phyloP scores from a whole-genome alignment of 1,139 yeast genomes.

The Yamadazyma sp. region DNA sequence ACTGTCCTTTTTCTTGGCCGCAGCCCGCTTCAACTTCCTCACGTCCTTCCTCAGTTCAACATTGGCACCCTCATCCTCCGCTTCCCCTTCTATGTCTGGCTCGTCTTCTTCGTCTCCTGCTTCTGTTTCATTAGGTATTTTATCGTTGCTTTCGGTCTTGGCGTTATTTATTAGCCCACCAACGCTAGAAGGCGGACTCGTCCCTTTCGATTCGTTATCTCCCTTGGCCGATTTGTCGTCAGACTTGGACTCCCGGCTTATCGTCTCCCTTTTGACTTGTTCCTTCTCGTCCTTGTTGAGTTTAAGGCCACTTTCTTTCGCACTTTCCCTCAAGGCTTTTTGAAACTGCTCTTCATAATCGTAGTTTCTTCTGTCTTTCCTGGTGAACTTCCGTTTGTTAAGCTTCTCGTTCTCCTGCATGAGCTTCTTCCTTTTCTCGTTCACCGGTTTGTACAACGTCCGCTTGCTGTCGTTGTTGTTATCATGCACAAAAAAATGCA shows the following conservation, averaged over 20 bases:
- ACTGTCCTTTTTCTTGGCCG: slow-evolving; percentile 15
- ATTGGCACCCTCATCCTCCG: slow-evolving; percentile 14
- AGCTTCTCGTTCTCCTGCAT: slow-evolving; percentile 58
- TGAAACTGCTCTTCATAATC: slow-evolving; percentile 68
- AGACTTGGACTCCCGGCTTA: background rate
- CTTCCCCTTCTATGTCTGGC: slow-evolving; percentile 19
- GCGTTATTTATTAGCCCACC: background rate
- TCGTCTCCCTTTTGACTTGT: slow-evolving; percentile 15
- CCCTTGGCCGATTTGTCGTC: slow-evolving; percentile 8
- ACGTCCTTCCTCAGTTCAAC: slow-evolving; percentile 14
- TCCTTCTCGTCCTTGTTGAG: slow-evolving; percentile 27
- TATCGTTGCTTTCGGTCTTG: slow-evolving; percentile 4
- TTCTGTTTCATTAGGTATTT: slow-evolving; percentile 8
- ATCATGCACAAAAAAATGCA: slow-evolving; percentile 55
- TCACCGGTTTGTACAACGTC: slow-evolving; percentile 51
- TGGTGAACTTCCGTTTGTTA: slow-evolving; percentile 17
- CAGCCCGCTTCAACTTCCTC: slow-evolving; percentile 16
- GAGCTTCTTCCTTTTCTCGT: slow-evolving; percentile 47
- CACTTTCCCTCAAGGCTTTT: slow-evolving; percentile 71
- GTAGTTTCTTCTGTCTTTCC: slow-evolving; percentile 40
- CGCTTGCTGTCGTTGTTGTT: slow-evolving; percentile 28
- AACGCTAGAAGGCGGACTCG: background rate
- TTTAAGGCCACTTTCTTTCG: slow-evolving; percentile 34
- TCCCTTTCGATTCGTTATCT: background rate
- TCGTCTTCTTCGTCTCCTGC: slow-evolving; percentile 15